Conservation (phyloP, 441 rosid genomes). For the Breynia disticha region DNA sequence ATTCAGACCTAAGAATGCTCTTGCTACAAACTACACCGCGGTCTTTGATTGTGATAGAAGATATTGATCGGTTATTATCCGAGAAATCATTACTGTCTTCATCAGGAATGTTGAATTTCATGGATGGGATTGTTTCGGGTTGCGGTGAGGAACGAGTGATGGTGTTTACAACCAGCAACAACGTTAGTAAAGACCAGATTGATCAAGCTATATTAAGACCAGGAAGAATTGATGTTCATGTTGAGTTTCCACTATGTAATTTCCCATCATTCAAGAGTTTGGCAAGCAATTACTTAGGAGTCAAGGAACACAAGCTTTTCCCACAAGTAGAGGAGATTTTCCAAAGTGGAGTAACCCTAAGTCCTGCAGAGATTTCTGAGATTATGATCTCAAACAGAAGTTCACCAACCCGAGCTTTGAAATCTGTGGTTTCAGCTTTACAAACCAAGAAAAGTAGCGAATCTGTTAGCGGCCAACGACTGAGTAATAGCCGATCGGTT, state of each 20-base stretch:
- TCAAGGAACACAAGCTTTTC: conserved; percentile 59
- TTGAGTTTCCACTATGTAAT: conserved; percentile 55
- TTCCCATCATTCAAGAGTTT: conserved; percentile 45
- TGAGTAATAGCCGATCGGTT: conserved; percentile 17
- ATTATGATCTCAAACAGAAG: conserved; percentile 64
- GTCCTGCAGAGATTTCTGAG: conserved; percentile 69
- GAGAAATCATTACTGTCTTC: conserved; percentile 38
- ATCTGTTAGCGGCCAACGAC: conserved; percentile 20
- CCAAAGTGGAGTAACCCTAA: conserved; percentile 48
- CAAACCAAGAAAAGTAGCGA: conserved; percentile 48
- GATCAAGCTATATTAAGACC: conserved; percentile 55
- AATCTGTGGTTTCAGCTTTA: conserved; percentile 46
- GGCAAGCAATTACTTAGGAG: conserved; percentile 46
- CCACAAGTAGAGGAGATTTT: conserved; percentile 63
- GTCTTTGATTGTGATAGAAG: conserved; percentile 71
- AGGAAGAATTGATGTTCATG: conserved; percentile 69
- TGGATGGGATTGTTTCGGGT: conserved; percentile 46
- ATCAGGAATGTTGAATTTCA: conserved; percentile 51
- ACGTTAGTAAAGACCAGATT: conserved; percentile 29
- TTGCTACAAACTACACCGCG: conserved; percentile 51
- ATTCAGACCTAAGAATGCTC: conserved; percentile 59
- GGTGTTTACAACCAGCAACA: conserved; percentile 48
- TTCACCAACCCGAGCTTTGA: conserved; percentile 64
- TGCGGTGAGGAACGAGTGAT: conserved; percentile 57
- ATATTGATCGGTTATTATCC: conserved; percentile 58